These are phyloP conservation scores for Apiotrichum siamense DNA, from an alignment of 1,284 basidiomycete genomes.

Conservation along the genomic window DNA sequence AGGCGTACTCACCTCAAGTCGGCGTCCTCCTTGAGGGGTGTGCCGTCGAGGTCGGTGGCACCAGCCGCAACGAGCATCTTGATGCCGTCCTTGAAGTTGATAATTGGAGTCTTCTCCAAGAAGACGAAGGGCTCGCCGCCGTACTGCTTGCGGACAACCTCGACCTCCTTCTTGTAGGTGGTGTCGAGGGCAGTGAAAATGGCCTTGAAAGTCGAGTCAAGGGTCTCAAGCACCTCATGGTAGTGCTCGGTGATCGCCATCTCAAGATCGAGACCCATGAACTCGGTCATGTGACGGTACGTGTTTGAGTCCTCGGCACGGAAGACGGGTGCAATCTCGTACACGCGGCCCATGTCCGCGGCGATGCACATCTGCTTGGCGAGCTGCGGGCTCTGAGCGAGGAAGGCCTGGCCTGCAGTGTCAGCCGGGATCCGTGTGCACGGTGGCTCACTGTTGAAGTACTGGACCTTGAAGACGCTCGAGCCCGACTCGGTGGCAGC, in stretches of 20 bases:
- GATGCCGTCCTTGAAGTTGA: constrained; percentile 83
- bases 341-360: constrained; percentile 95
- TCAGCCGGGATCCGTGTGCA: not conserved
- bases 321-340: constrained; percentile 91
- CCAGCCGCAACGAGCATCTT: constrained; percentile 78
- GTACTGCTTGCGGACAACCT: constrained; percentile 75
- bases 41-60: constrained; percentile 52
- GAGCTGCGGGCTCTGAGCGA: constrained; percentile 94
- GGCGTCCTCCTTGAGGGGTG: constrained; percentile 62
- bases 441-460: constrained; percentile 75
- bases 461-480: constrained; percentile 94
- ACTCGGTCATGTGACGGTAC: constrained; percentile 97
- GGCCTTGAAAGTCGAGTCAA: constrained; percentile 73
- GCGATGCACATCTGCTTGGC: constrained; percentile 99
- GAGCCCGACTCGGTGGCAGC: constrained; percentile 96
- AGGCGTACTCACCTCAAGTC: constrained; percentile 67
- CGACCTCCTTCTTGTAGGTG: constrained; percentile 72
- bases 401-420: constrained; percentile 56
- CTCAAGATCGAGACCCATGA: constrained; percentile 97
- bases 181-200: constrained; percentile 78
- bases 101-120: constrained; percentile 68
- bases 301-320: constrained; percentile 98
- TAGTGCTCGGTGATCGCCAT: constrained; percentile 99
- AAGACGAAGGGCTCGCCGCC: constrained; percentile 86
- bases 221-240: constrained; percentile 84